These are phyloP conservation scores for Yamadazyma kanchanaburiensis DNA, from an alignment of 1,139 yeast species.

Conservation along the genomic window DNA sequence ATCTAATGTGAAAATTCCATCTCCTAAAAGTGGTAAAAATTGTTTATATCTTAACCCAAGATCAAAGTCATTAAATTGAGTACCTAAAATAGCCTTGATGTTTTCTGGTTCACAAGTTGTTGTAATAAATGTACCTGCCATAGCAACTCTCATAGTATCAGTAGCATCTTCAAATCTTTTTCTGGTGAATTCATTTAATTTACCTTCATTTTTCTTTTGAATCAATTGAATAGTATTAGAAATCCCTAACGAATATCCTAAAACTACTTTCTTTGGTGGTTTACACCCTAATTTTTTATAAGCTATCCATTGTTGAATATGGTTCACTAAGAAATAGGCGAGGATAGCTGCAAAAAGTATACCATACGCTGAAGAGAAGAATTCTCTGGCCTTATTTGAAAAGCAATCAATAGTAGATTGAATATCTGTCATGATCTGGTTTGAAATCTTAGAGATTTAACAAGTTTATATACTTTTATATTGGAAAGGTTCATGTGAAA, in stretches of 20 bases:
- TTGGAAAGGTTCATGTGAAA: no score
- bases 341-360: no score
- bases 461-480: no score
- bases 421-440: no score
- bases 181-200: conserved; percentile 17
- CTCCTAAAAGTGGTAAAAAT: conserved; percentile 46
- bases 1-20: conserved; percentile 55
- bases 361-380: no score
- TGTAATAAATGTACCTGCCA: conserved; percentile 9
- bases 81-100: conserved; percentile 35
- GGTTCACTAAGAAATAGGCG: no score
- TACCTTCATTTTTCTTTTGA: conserved; percentile 20
- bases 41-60: conserved; percentile 46
- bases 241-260: conserved; percentile 24
- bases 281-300: conserved; percentile 18
- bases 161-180: conserved; percentile 12
- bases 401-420: no score
- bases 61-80: conserved; percentile 49
- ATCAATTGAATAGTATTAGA: conserved; percentile 14
- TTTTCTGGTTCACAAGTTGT: conserved; percentile 28
- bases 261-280: conserved; percentile 7
- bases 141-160: conserved; percentile 5
- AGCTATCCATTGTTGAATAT: no score
- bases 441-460: no score
- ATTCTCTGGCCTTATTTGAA: no score